Evolutionary conservation across 768 basidiomycete genomes (phyloP).

Genomic region (Phanerochaete sordida): DNA sequence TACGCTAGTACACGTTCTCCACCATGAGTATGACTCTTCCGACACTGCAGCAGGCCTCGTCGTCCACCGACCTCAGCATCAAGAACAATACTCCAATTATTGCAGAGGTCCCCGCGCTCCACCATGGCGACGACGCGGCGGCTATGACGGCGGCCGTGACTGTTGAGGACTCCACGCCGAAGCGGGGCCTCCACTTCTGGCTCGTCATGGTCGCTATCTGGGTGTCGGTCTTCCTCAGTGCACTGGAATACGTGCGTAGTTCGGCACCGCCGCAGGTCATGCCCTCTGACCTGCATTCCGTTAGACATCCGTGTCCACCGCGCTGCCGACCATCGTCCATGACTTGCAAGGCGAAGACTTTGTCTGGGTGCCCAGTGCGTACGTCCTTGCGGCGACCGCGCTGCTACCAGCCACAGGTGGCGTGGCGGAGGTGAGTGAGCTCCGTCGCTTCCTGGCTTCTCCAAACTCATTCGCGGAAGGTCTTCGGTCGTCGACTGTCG

Average conservation of each 20-base stretch:
- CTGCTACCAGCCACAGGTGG: slow-evolving; percentile 29
- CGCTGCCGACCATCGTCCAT: slow-evolving; percentile 9
- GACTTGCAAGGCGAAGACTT: slow-evolving; percentile 16
- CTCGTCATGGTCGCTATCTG: slow-evolving; percentile 1
- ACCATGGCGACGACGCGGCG: too few species aligned
- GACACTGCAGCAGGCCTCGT: too few species aligned
- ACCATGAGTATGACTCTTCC: too few species aligned
- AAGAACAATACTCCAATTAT: too few species aligned
- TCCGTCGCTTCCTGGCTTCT: neutral
- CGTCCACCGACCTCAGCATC: too few species aligned
- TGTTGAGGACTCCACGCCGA: neutral
- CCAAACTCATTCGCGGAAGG: neutral
- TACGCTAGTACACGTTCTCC: too few species aligned
- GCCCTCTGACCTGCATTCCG: neutral
- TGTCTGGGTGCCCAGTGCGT: slow-evolving; percentile 25
- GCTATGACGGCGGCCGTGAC: too few species aligned
- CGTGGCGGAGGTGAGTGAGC: slow-evolving; percentile 16
- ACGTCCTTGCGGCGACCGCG: slow-evolving; percentile 29
- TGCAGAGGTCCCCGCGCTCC: too few species aligned
- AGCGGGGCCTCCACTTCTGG: neutral
- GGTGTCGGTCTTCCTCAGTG: neutral
- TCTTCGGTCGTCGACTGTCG: slow-evolving; percentile 31
- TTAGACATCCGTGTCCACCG: slow-evolving; percentile 18
- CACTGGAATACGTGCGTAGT: slow-evolving; percentile 5
- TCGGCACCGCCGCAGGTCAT: neutral